Base-by-base conservation (phyloP, 495 filamentous ascomycete species). In the Bacidia gigantensis region DNA sequence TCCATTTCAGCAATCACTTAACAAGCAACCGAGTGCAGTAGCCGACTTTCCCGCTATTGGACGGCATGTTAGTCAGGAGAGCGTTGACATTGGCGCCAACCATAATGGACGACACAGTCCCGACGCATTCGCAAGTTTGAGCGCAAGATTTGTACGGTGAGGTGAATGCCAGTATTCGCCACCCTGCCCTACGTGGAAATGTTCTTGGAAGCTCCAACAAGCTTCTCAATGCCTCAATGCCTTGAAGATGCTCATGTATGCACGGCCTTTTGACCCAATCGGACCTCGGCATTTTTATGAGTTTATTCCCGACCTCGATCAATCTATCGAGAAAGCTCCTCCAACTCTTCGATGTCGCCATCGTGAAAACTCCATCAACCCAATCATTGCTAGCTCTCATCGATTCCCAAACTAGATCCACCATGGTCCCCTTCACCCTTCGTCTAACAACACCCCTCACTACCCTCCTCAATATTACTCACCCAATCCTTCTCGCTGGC, bases 111-210 rank as follows among this genome's bases (percentile, higher is more conserved):
- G 90, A 42, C 89, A 96, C 65, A 95, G 88, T 59, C 92, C 92
- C 17, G 92, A 98, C 70, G 90, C 92, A 26, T 98, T 97, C 76
- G 83, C 89, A n/a, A 89, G 85, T 59, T 69, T 98, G 63, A 96
- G 89, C 64, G 81, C 87, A 24, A 68, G 74, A 59, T 74, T 65
- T 67, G 62, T 68, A 58, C 61, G 72, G 58, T 72, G 60, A 60
- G 55, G 44, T n/a, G n/a, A n/a, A n/a, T n/a, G n/a, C n/a, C n/a
- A n/a, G n/a, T n/a, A n/a, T n/a, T n/a, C n/a, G n/a, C n/a, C n/a
- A n/a, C n/a, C n/a, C n/a, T n/a, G n/a, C n/a, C n/a, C n/a, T n/a
- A n/a, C n/a, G n/a, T n/a, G n/a, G n/a, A n/a, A n/a, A n/a, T n/a
- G n/a, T n/a, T n/a, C n/a, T n/a, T n/a, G n/a, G n/a, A n/a, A n/a